These are phyloP conservation scores for Aspergillus uvarum DNA, from an alignment of 2,329 filamentous ascomycete species.

Conservation along the genomic window DNA sequence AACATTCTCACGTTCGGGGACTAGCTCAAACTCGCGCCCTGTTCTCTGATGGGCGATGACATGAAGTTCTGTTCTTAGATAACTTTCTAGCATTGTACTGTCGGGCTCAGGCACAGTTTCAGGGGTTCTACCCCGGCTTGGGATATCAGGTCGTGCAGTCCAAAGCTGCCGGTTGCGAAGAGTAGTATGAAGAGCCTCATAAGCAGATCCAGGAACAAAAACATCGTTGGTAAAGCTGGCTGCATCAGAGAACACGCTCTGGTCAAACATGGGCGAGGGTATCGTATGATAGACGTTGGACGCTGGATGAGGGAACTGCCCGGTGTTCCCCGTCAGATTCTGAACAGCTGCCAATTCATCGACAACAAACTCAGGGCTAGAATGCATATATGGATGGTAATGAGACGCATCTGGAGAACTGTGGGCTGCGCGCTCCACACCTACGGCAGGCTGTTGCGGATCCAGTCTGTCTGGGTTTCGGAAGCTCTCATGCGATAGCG, in stretches of 20 bases:
- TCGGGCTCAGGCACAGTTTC: constrained; percentile 10
- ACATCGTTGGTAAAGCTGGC: constrained; percentile 47
- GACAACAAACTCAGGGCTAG: constrained; percentile 25
- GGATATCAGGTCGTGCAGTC: constrained; percentile 44
- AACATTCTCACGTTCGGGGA: constrained; percentile 31
- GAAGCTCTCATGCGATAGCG: background rate
- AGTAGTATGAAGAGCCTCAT: constrained; percentile 49
- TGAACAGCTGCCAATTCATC: constrained; percentile 22
- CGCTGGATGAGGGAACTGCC: constrained; percentile 8
- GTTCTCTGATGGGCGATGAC: constrained; percentile 11
- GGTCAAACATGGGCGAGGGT: constrained; percentile 25
- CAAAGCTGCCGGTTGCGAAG: constrained; percentile 49
- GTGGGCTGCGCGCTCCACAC: background rate
- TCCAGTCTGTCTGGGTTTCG: background rate
- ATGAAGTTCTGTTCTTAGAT: too few relatives aligned
- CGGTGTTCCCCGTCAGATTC: constrained; percentile 11
- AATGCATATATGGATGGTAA: constrained; percentile 23
- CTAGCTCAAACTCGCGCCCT: constrained; percentile 26
- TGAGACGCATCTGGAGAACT: background rate
- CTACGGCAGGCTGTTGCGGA: background rate
- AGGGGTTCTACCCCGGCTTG: constrained; percentile 33
- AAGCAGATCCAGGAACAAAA: constrained; percentile 50
- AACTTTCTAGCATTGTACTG: background rate
- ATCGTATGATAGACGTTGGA: constrained; percentile 20
- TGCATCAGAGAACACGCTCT: constrained; percentile 26